A percentile compares a stretch with the other conserved stretches of the same genome.
Evolutionary conservation across 73 alveolate species (phyloP).

Genomic region (Stentor roeselii): DNA sequence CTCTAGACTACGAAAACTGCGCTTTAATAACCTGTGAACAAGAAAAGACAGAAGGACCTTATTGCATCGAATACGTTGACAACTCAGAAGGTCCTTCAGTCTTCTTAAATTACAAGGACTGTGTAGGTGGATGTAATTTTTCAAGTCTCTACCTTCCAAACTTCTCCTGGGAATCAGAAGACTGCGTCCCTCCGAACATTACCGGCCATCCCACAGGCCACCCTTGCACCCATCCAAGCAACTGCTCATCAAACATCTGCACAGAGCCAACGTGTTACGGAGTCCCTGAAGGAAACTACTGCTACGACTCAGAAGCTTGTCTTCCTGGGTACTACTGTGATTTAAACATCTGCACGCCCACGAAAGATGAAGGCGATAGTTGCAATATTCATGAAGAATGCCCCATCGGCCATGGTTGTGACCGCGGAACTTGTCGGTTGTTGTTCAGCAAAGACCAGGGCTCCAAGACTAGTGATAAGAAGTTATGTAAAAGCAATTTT

Average conservation of each 20-base stretch:
- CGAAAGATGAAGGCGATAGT: not conserved
- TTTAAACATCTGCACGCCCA: not conserved
- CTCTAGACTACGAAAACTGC: not conserved
- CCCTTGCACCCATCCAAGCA: not conserved
- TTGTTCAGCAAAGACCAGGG: not conserved
- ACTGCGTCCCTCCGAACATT: not conserved
- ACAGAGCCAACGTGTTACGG: not conserved
- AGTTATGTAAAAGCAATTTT: not conserved
- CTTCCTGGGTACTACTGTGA: not conserved
- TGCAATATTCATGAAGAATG: not conserved
- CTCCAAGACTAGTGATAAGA: not conserved
- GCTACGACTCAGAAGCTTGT: not conserved
- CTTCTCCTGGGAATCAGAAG: not conserved
- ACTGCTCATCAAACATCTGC: not conserved
- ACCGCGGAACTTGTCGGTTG: not conserved
- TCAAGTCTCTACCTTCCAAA: not conserved
- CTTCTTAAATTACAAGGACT: too few relatives aligned
- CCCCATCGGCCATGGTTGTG: conserved; percentile 21
- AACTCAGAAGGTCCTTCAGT: not conserved
- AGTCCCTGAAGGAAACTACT: not conserved
- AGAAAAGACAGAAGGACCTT: not conserved
- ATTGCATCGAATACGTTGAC: not conserved
- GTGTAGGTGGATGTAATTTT: not conserved
- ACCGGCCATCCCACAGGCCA: not conserved
- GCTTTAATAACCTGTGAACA: not conserved